phyloP scores from a whole-genome alignment of 2,329 filamentous ascomycete genomes.

The Nigrospora oryzae region DNA sequence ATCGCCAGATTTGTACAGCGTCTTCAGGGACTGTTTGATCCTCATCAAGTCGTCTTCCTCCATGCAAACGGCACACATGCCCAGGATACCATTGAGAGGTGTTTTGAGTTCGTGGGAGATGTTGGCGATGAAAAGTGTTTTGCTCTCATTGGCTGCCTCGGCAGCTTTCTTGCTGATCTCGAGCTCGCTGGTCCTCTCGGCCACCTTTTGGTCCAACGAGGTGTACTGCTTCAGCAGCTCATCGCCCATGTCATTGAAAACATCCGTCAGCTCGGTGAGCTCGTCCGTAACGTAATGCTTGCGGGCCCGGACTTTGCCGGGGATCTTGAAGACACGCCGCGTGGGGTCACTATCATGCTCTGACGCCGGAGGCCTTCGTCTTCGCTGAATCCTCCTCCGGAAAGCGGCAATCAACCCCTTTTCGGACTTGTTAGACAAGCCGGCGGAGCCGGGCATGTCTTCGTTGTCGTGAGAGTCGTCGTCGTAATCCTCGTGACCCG shows the following conservation, averaged over 20 bases:
- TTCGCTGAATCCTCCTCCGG: slow-evolving; percentile 25
- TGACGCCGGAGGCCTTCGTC: slow-evolving; percentile 16
- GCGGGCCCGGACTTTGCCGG: slow-evolving; percentile 68
- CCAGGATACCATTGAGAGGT: slow-evolving; percentile 88
- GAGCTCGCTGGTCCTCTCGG: slow-evolving; percentile 72
- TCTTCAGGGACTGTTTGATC: slow-evolving; percentile 76
- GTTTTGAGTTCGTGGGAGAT: slow-evolving; percentile 86
- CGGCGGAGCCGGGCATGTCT: slow-evolving; percentile 14
- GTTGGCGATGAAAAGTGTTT: slow-evolving; percentile 95
- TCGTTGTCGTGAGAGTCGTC: slow-evolving; percentile 40
- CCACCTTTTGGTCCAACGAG: slow-evolving; percentile 75
- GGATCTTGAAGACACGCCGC: slow-evolving; percentile 68
- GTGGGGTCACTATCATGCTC: slow-evolving; percentile 27
- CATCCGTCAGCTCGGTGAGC: slow-evolving; percentile 70
- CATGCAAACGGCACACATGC: slow-evolving; percentile 91
- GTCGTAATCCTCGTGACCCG: slow-evolving; percentile 41
- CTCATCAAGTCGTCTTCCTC: slow-evolving; percentile 72
- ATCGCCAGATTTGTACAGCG: slow-evolving; percentile 84
- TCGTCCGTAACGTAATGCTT: slow-evolving; percentile 77
- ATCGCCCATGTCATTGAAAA: slow-evolving; percentile 91
- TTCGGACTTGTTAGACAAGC: slow-evolving; percentile 25
- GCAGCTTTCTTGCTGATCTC: slow-evolving; percentile 87
- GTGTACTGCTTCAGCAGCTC: slow-evolving; percentile 83
- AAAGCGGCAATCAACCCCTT: slow-evolving; percentile 31
- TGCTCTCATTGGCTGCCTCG: slow-evolving; percentile 92